These are phyloP conservation scores for Didymella arachidicola DNA, from an alignment of 2,329 filamentous ascomycete species.

Conservation along the genomic window DNA sequence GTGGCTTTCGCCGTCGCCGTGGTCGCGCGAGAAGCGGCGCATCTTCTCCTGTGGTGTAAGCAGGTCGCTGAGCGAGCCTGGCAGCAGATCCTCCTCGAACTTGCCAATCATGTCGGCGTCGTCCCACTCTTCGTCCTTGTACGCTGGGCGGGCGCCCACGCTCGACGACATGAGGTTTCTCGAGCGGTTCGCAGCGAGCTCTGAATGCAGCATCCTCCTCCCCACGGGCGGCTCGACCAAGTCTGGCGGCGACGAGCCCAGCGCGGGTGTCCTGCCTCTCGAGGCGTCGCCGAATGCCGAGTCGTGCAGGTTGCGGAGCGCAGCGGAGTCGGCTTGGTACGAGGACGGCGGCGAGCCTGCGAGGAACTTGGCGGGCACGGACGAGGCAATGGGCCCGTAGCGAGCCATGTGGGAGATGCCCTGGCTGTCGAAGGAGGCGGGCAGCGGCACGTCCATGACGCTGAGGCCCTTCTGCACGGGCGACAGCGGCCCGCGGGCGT, in stretches of 20 bases:
- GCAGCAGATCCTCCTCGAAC: constrained; percentile 90
- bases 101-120: constrained; percentile 65
- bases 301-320: constrained; percentile 67
- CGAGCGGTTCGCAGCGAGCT: constrained; percentile 63
- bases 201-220: constrained; percentile 70
- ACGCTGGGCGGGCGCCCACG: constrained; percentile 58
- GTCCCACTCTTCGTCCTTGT: constrained; percentile 62
- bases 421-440: constrained; percentile 95
- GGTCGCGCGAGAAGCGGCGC: constrained; percentile 66
- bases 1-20: constrained; percentile 61
- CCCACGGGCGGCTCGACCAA: constrained; percentile 69
- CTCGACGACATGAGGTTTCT: constrained; percentile 68
- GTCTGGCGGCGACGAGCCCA: constrained; percentile 64
- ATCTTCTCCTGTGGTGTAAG: constrained; percentile 68
- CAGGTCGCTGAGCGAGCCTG: constrained; percentile 70
- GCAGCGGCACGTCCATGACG: constrained; percentile 90
- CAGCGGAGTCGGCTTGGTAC: constrained; percentile 66
- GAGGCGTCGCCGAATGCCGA: constrained; percentile 75
- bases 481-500: constrained; percentile 75
- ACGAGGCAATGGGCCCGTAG: constrained; percentile 89
- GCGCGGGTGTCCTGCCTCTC: constrained; percentile 58
- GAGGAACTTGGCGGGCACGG: constrained; percentile 89
- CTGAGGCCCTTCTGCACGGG: constrained; percentile 78
- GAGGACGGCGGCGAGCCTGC: constrained; percentile 82
- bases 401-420: constrained; percentile 91